Evolutionary conservation across 495 filamentous ascomycete species (phyloP), one percentile per base, ranked within the genome.

Genomic region (Penicillium tannophilum): DNA sequence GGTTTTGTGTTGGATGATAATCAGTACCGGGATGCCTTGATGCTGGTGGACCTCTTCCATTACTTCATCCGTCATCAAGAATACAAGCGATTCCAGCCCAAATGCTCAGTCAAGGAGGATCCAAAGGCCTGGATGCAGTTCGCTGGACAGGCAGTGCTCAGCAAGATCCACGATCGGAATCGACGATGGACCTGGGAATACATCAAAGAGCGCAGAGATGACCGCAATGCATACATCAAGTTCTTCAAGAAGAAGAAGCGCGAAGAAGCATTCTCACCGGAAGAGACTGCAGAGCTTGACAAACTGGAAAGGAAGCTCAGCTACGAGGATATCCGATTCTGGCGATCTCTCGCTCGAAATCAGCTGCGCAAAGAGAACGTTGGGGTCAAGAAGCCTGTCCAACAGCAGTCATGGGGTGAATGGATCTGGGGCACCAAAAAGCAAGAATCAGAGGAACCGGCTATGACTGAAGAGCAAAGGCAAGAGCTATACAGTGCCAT

Each of bases 11-110:
- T 98, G 17, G 94, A 98, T 68, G 92, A 98, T 60, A 86, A 97
- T 59, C 94, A 98, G 68, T 98, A 98, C 67, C 89, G 95, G 23
- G 94, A 98, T 78, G 90, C 87, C 1, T 76, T 98, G 56, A 98
- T 98, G 95, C 90, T 98, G 78, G 88, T 97, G 8, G 94, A 98
- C 69, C 83, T 97, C 6, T 98, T 98, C 78, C 94, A 98, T 72
- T 98, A 93, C 69, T 98, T 96, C 70, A 90, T 98, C 63, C 89
- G 93, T 42, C 95, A 98, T 64, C 94, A 98, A 71, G 92, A 98
- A 70, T 96, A 97, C 78, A 95, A 92, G 71, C 95, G 92, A 71
- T 82, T 89, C 57, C 92, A 96, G 64, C 94, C 94, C 3, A 94
- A 94, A 66, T 85, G 80, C 26, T 82, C 83, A 1, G 90, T 90